Base-by-base conservation (phyloP, 1,284 basidiomycete species). In the Heterobasidion annosum region DNA sequence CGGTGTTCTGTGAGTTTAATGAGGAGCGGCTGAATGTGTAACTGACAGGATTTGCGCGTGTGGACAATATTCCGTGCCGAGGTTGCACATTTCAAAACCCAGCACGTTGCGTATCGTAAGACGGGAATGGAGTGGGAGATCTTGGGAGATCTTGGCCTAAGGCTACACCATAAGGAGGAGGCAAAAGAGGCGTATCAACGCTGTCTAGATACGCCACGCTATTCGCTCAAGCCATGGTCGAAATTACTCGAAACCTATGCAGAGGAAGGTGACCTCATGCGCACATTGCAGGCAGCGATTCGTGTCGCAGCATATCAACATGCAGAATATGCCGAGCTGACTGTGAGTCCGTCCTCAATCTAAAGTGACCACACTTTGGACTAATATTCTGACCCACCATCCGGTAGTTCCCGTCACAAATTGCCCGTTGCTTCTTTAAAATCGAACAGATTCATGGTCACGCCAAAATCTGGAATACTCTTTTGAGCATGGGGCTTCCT, bases 21-120 rank as follows among this genome's bases (percentile, higher is more conserved):
- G 3, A 25, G 25, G 25, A 25, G n/a, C 25, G 25, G 6, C 49
- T 54, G 45, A 52, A 43, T 51, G 6, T 18, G 35, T 48, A 2
- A 45, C 25, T 35, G 4, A n/a, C 57, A 95, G 88, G 96, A 99
- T 67, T 75, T 99, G 50, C 85, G 97, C n/a, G 91, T 99, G 10
- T 99, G 96, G 87, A 99, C 97, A 0, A 99, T 99, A 65, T 99
- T 97, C 85, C 84, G 96, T 18, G 96, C 97, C 3, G 97, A 99
- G 67, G 89, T 98, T n/a, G 93, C 93, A 0, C 96, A 99, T 67
- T 99, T 97, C 80, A 97, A 96, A 67, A 93, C 91, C 0, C 96
- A 98, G 67, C 91, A 96, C 62, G 88, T 98, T 58, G 93, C 94
- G 0, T 99, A 98, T 67, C 84, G 91, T 59, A 98, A 98, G 75